Conservation (phyloP, 73 alveolate species). For the Diophrys sp. region DNA sequence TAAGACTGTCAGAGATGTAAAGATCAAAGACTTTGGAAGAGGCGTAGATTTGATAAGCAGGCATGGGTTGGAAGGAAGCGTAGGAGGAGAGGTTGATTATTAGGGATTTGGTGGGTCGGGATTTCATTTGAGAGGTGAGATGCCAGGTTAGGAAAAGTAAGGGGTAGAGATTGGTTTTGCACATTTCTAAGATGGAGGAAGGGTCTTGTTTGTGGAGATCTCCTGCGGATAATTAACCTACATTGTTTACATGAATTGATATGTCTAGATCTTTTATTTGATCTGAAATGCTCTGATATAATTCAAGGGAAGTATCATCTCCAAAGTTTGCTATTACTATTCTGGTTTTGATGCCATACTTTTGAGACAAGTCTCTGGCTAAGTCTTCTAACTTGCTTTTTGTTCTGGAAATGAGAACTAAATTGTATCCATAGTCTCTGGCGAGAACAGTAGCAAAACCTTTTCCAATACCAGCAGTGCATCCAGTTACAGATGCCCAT, state of each 20-base stretch:
- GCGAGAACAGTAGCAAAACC: constrained; percentile 10
- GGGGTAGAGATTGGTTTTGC: neutral
- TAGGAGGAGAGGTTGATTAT: neutral
- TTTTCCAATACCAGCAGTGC: constrained; percentile 34
- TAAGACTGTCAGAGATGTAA: neutral
- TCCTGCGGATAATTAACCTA: constrained; percentile 1
- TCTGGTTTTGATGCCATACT: constrained; percentile 20
- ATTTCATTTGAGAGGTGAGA: neutral
- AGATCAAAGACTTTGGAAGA: neutral
- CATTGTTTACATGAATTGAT: constrained; percentile 59
- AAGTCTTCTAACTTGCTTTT: constrained; percentile 1
- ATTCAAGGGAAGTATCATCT: constrained; percentile 5
- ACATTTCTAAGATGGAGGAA: neutral
- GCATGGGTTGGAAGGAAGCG: neutral
- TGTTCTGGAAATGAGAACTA: constrained; percentile 15
- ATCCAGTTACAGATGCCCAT: constrained; percentile 39
- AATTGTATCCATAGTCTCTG: constrained; percentile 5
- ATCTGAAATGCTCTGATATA: constrained; percentile 25
- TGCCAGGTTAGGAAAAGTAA: neutral
- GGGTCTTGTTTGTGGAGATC: neutral
- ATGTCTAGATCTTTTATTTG: constrained; percentile 53
- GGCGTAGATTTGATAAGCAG: neutral
- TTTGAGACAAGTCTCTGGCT: neutral
- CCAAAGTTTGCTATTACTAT: constrained; percentile 52
- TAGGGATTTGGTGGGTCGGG: neutral